These are phyloP conservation scores for Trametopsis cervina DNA, from an alignment of 768 basidiomycete genomes.

Conservation along the genomic window DNA sequence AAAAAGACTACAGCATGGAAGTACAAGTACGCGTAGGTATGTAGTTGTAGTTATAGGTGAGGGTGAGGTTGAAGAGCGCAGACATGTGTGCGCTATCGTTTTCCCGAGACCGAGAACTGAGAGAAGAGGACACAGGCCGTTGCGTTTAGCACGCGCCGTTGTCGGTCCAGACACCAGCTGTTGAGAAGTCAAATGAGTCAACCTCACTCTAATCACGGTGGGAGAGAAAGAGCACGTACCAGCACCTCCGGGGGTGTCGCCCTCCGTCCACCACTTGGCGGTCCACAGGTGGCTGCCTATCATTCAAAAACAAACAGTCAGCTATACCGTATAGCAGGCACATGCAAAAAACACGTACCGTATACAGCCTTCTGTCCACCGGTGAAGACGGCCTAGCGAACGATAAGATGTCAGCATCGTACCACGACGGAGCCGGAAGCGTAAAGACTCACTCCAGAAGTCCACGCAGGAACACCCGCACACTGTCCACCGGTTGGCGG, in stretches of 20 bases:
- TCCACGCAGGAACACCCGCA: slow-evolving; percentile 42
- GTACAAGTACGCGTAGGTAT: no score
- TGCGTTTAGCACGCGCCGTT: slow-evolving; percentile 33
- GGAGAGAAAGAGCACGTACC: slow-evolving; percentile 27
- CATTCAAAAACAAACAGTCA: background rate
- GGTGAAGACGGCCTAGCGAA: slow-evolving; percentile 37
- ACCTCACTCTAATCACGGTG: background rate
- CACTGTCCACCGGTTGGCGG: slow-evolving; percentile 27
- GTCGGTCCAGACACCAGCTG: slow-evolving; percentile 52
- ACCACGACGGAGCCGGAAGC: no score
- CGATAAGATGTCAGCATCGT: no score
- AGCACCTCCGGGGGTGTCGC: slow-evolving; percentile 45
- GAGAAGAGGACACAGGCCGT: background rate
- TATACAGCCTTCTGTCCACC: slow-evolving; percentile 42
- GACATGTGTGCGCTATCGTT: no score
- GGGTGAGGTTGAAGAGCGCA: no score
- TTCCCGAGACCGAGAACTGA: no score
- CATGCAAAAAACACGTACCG: slow-evolving; percentile 26
- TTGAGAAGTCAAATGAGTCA: slow-evolving; percentile 1
- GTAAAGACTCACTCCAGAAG: slow-evolving; percentile 29
- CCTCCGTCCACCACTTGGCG: slow-evolving; percentile 58
- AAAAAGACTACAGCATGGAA: no score
- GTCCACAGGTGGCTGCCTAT: slow-evolving; percentile 49
- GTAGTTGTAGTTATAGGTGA: no score
- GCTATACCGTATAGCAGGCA: background rate